Evolutionary conservation across 495 filamentous ascomycete species (phyloP).

Genomic region (Hamigera avellanea): DNA sequence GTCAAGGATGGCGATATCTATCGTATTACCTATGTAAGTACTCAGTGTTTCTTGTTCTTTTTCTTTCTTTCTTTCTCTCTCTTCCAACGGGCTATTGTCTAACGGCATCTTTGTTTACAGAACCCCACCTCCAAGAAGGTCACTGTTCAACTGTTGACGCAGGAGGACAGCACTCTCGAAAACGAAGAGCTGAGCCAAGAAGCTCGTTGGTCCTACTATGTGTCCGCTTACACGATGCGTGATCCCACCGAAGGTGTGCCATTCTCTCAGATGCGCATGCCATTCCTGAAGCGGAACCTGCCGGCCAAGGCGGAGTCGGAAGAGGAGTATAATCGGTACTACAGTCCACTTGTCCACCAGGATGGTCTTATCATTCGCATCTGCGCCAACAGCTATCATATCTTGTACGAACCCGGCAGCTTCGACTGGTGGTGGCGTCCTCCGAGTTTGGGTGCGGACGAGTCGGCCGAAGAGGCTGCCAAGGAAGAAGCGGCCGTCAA

Average conservation of each 20-base stretch:
- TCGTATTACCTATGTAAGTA: conserved; percentile 70
- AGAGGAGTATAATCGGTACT: conserved; percentile 36
- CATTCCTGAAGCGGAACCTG: conserved; percentile 64
- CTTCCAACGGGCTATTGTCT: conserved; percentile 1
- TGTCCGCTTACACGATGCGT: conserved; percentile 75
- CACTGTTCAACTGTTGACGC: conserved; percentile 58
- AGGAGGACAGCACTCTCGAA: conserved; percentile 72
- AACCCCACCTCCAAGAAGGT: conserved; percentile 47
- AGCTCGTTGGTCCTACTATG: conserved; percentile 81
- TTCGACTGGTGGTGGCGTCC: conserved; percentile 47
- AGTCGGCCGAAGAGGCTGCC: conserved; percentile 34
- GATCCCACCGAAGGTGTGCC: conserved; percentile 82
- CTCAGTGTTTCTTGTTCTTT: not conserved
- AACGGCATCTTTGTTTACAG: conserved; percentile 21
- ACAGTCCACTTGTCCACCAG: conserved; percentile 46
- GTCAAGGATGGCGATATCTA: conserved; percentile 87
- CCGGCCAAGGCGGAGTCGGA: conserved; percentile 41
- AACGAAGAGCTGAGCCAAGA: conserved; percentile 43
- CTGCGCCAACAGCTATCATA: conserved; percentile 70
- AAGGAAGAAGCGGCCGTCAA: conserved; percentile 34
- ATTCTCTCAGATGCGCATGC: conserved; percentile 49
- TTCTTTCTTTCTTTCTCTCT: not conserved
- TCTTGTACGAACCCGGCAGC: conserved; percentile 63
- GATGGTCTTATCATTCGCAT: conserved; percentile 73
- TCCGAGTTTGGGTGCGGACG: conserved; percentile 11